phyloP scores from a whole-genome alignment of 805 yeast species.

The Yamadazyma olivae region DNA sequence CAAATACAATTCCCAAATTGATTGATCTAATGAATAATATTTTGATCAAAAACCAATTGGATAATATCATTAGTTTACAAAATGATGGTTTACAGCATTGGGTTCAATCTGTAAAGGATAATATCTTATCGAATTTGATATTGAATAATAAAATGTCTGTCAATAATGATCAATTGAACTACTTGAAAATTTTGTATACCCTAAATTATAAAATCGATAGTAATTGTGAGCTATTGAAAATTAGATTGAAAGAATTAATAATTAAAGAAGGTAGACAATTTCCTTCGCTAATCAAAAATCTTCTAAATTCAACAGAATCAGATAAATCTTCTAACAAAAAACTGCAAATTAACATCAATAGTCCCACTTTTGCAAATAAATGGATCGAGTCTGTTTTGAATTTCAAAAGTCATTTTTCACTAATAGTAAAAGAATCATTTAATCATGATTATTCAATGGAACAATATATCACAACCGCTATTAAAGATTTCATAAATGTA shows the following conservation, averaged over 20 bases:
- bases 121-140: not conserved
- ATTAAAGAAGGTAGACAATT: slow-evolving; percentile 38
- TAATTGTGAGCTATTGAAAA: slow-evolving; percentile 47
- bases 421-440: slow-evolving; percentile 48
- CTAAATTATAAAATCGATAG: slow-evolving; percentile 53
- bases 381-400: slow-evolving; percentile 64
- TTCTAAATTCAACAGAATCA: slow-evolving; percentile 2
- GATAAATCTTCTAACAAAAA: slow-evolving; percentile 1
- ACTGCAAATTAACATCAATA: not conserved
- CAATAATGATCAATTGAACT: slow-evolving; percentile 25
- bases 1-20: slow-evolving; percentile 51
- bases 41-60: slow-evolving; percentile 55
- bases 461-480: slow-evolving; percentile 56
- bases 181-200: slow-evolving; percentile 46
- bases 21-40: slow-evolving; percentile 55
- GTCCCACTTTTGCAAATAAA: slow-evolving; percentile 52
- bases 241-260: slow-evolving; percentile 46
- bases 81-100: slow-evolving; percentile 53
- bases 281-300: slow-evolving; percentile 21
- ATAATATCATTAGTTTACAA: slow-evolving; percentile 45
- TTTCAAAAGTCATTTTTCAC: slow-evolving; percentile 49
- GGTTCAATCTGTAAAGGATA: slow-evolving; percentile 41
- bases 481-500: slow-evolving; percentile 59
- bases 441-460: slow-evolving; percentile 46
- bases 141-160: not conserved